Conservation (phyloP, 139 green algal genomes). For the Micractinium sp. region DNA sequence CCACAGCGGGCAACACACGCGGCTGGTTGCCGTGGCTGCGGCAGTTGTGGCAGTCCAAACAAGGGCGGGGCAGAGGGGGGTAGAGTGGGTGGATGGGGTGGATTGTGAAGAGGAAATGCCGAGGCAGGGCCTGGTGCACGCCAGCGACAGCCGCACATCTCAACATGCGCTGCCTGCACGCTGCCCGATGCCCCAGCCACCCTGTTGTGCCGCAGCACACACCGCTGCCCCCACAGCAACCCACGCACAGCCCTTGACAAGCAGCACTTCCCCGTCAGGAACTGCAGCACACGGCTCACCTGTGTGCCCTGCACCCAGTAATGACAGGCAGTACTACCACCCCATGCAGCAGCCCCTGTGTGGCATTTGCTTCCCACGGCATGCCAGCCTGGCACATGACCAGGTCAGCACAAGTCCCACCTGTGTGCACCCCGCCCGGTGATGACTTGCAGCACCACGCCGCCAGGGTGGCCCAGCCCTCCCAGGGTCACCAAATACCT, state of each 20-base stretch:
- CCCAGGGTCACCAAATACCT: conserved; percentile 49
- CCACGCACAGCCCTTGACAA: too few relatives aligned
- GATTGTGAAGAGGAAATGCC: too few relatives aligned
- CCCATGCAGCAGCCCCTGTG: not conserved
- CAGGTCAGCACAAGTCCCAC: not conserved
- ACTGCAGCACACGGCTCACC: too few relatives aligned
- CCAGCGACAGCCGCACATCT: not conserved
- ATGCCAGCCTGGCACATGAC: too few relatives aligned
- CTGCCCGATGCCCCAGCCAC: not conserved
- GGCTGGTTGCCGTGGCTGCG: conserved; percentile 41
- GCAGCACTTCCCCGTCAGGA: too few relatives aligned
- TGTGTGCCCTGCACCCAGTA: too few relatives aligned
- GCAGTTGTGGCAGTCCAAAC: too few relatives aligned
- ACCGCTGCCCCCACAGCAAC: too few relatives aligned
- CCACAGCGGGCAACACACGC: conserved; percentile 50
- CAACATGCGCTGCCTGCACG: not conserved
- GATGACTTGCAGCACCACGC: conserved; percentile 52
- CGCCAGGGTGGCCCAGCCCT: conserved; percentile 44
- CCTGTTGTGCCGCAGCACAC: too few relatives aligned
- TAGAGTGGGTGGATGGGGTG: not conserved
- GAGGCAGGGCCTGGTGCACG: not conserved
- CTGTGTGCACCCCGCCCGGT: conserved; percentile 29
- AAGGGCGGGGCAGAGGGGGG: not conserved
- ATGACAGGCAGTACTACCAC: too few relatives aligned
- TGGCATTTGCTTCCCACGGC: not conserved